Evolutionary conservation across 2,329 filamentous ascomycete species (phyloP).

Genomic region (Lachnum nothofagi): DNA sequence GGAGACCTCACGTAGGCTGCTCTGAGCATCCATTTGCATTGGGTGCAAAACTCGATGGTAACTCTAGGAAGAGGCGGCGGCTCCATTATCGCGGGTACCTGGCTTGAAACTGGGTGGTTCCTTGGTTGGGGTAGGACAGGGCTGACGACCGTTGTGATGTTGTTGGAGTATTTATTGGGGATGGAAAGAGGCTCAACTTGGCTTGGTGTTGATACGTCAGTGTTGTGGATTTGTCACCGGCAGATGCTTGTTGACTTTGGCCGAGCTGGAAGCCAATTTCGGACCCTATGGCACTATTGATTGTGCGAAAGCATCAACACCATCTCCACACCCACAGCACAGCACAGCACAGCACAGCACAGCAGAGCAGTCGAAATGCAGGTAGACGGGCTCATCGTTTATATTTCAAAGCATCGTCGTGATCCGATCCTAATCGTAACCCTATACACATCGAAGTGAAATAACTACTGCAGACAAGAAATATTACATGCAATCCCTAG

Average conservation of each 20-base stretch:
- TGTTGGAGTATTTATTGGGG: not conserved
- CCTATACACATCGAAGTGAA: conserved; percentile 22
- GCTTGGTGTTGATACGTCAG: too few species aligned
- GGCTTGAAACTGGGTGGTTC: not conserved
- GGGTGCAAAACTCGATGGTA: conserved; percentile 87
- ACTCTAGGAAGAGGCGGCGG: conserved; percentile 59
- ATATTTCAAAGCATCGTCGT: conserved; percentile 5
- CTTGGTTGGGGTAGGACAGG: not conserved
- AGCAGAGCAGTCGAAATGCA: not conserved
- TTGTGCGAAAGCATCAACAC: too few species aligned
- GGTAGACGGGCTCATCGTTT: not conserved
- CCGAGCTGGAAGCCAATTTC: too few species aligned
- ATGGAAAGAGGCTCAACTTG: too few species aligned
- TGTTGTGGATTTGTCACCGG: too few species aligned
- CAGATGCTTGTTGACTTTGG: too few species aligned
- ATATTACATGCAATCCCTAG: conserved; percentile 29
- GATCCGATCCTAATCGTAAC: conserved; percentile 16
- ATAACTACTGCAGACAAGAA: conserved; percentile 25
- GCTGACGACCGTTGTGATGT: conserved; percentile 16
- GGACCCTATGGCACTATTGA: not conserved
- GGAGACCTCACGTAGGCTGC: conserved; percentile 69
- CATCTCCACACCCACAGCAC: too few species aligned
- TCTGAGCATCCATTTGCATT: conserved; percentile 83
- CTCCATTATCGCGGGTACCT: not conserved
- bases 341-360: not conserved